These are phyloP conservation scores for Dispira simplex DNA, from an alignment of 192 early-diverging fungal genomes.

Conservation along the genomic window DNA sequence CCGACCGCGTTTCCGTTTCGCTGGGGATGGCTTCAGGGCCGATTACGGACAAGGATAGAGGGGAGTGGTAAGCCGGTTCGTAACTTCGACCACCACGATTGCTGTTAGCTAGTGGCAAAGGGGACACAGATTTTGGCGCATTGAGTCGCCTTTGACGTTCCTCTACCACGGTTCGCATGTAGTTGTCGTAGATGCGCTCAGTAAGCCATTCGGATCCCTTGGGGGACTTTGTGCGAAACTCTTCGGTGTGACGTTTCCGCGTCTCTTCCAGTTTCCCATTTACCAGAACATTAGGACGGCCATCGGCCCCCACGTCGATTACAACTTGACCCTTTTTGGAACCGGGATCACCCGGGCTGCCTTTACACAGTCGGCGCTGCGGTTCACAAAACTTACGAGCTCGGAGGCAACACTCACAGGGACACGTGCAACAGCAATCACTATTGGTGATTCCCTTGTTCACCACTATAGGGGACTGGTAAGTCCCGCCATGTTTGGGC, in stretches of 20 bases:
- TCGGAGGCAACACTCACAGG: slow-evolving; percentile 3
- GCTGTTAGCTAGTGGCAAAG: neutral
- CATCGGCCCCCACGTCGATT: neutral
- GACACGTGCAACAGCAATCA: neutral
- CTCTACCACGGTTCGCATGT: slow-evolving; percentile 6
- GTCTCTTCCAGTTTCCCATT: slow-evolving; percentile 9
- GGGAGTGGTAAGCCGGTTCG: neutral
- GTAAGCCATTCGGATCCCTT: slow-evolving; percentile 7
- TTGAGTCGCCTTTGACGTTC: slow-evolving; percentile 2
- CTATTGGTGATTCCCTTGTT: neutral
- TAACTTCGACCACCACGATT: neutral
- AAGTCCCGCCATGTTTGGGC: neutral
- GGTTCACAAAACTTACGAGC: slow-evolving; percentile 7
- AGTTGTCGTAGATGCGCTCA: slow-evolving; percentile 10
- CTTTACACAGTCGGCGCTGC: too few species aligned
- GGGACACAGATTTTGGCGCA: neutral
- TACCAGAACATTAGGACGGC: neutral
- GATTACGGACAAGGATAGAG: neutral
- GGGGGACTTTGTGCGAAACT: slow-evolving; percentile 1
- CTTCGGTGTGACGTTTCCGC: neutral
- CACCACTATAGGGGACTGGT: neutral
- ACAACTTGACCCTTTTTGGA: neutral
- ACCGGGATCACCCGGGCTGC: neutral
- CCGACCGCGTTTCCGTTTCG: too few species aligned
- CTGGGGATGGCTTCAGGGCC: too few species aligned